Base-by-base conservation (phyloP, 1,284 basidiomycete species). In the Cutaneotrichosporon dermatis region DNA sequence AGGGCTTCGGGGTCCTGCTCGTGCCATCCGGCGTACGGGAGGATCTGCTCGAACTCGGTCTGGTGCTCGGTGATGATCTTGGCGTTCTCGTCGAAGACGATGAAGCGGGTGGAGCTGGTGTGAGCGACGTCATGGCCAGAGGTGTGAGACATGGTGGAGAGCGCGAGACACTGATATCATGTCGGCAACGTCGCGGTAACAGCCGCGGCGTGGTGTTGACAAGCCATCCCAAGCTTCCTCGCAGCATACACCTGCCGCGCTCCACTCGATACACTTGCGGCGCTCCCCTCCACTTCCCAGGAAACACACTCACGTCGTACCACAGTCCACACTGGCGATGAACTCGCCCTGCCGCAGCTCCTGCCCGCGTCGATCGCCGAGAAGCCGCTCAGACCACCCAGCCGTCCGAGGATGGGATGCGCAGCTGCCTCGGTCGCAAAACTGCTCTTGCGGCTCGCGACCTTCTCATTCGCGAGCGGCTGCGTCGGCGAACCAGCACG, bases 1-100 rank as follows among this genome's bases (percentile, higher is more conserved):
- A 98, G 89, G 73, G 94, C 92, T 51, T 84, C 80, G 1, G 92
- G 85, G 73, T 96, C 88, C 76, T 99, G 96, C 67, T 95, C 93
- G 76, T 98, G 95, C 95, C 95, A 98, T 10, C 92, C 90, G 6
- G 91, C 90, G 70, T 90, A 81, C 3, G 90, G 89, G 72, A 91
- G 92, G 75, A 94, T 91, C 73, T 95, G 92, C 51, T 89, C 86
- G 73, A 94, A 95, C 76, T 96, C 92, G 16, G 87, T 82, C 77
- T 96, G 93, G 73, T 90, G 86, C 73, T 89, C 85, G 2, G 89
- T 88, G 61, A 96, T 80, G 66, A 97, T 89, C 70, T 92, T 84
- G 37, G 93, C 95, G 70, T 88, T 81, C 72, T 88, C 82, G 82
- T 99, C 88, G 76, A 97, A 97, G 64, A 97, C 80, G 72, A 98